A percentile compares a stretch with the other conserved stretches of the same genome.
Conservation (phyloP, 768 basidiomycete species). For the Agrocybe pediades region DNA sequence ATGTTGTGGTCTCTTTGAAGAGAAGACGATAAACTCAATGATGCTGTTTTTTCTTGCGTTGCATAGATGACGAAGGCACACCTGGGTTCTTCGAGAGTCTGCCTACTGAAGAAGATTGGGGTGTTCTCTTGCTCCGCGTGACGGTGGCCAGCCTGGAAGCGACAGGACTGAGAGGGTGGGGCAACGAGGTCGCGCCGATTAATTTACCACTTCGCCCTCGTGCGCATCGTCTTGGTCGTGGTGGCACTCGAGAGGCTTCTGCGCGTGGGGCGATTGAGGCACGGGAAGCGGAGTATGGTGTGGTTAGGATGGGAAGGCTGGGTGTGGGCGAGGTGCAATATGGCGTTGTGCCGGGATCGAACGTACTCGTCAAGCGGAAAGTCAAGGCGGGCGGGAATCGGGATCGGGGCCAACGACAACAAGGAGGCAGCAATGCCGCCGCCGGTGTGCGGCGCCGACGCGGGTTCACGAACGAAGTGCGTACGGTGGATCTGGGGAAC, state of each 20-base stretch:
- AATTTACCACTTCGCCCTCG: constrained; percentile 22
- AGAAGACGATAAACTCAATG: neutral
- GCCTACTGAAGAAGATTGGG: constrained; percentile 73
- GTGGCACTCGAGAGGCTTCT: too few species aligned
- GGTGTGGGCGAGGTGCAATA: constrained; percentile 30
- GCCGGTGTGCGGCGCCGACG: neutral
- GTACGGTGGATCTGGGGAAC: constrained; percentile 28
- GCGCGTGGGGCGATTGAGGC: neutral
- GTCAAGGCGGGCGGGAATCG: too few species aligned
- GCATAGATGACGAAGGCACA: constrained; percentile 18
- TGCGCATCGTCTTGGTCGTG: neutral
- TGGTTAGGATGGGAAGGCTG: constrained; percentile 31
- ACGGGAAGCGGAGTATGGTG: constrained; percentile 21
- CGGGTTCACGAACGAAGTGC: constrained; percentile 30
- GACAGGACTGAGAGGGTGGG: constrained; percentile 68
- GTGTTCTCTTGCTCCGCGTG: constrained; percentile 67
- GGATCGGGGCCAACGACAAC: too few species aligned
- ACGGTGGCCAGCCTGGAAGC: constrained; percentile 79
- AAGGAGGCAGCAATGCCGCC: too few species aligned
- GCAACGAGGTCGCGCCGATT: constrained; percentile 71
- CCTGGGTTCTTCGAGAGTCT: constrained; percentile 33
- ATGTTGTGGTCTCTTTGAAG: neutral
- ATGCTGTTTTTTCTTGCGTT: neutral
- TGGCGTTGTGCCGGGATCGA: constrained; percentile 14
- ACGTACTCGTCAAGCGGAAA: too few species aligned